Base-by-base conservation (phyloP, 2,329 filamentous ascomycete genomes). In the Ophiostoma himal-ulmi region DNA sequence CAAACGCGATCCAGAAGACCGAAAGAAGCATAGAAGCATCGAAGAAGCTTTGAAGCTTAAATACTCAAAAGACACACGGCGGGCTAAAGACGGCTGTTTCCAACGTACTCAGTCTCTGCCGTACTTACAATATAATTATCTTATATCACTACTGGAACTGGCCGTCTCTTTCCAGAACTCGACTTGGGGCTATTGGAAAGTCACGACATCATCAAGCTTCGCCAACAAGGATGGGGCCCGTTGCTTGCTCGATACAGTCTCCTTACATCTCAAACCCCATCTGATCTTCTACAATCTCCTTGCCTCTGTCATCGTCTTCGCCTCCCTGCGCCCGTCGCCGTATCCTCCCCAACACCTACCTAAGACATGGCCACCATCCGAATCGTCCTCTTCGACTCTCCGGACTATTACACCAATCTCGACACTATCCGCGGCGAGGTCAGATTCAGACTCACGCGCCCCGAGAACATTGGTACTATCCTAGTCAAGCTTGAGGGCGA, bases 401-500 rank as follows among this genome's bases (percentile, higher is more conserved):
- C 88, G 74, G 85, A 88, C 74, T 90, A 91, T 82, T 92, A 90
- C 79, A 94, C 92, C 68, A 94, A 94, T 77, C 87, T 94, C 75
- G 92, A 94, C 79, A 81, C 86, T 72, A 85, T 95, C 72, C 84
- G 83, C 39, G 92, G 92, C 69, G 83, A 84, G 71, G 80, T 89
- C 37, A 76, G 88, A 68, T 79, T 90, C 39, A 78, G 76, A 26
- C 79, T 89, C 73, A 88, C 85, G 68, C 90, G 89, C 73, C 81
- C 91, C 69, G 91, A 94, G 78, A 83, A 86, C 70, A 84, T 94
- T 68, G 87, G 87, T 67, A 90, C 88, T 69, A 89, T 95, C 73
- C 83, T 92, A 52, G 91, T 94, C 76, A 95, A 95, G 82, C 86
- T 95, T 41, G 92, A 95, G 77, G 92, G 92, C 74, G 91, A 95